These are phyloP conservation scores for Neolentinus lepideus DNA, from an alignment of 1,284 basidiomycete species.

Conservation along the genomic window DNA sequence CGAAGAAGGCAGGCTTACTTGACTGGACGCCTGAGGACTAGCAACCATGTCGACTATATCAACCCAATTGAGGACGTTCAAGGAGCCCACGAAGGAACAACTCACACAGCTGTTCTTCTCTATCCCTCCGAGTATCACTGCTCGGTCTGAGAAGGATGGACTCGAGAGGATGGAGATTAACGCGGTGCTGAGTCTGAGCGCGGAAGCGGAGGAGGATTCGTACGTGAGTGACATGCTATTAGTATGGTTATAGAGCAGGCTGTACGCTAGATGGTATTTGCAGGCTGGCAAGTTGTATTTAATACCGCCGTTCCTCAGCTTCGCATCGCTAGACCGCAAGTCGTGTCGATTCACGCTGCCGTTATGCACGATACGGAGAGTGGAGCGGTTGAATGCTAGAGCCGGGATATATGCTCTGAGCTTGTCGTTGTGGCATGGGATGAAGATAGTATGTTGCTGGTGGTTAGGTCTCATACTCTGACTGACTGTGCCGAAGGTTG, in stretches of 20 bases:
- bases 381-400: conserved; percentile 89
- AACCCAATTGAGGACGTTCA: conserved; percentile 82
- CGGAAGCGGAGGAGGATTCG: conserved; percentile 80
- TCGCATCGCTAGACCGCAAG: conserved; percentile 87
- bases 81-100: conserved; percentile 86
- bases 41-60: conserved; percentile 68
- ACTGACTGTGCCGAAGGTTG: conserved; percentile 51
- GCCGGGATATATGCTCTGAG: conserved; percentile 95
- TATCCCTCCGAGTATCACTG: conserved; percentile 39
- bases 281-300: conserved; percentile 91
- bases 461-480: background rate
- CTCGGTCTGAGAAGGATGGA: conserved; percentile 19
- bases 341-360: conserved; percentile 91
- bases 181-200: conserved; percentile 79
- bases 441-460: conserved; percentile 77
- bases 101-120: conserved; percentile 81
- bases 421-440: conserved; percentile 91
- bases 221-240: conserved; percentile 62
- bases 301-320: conserved; percentile 87
- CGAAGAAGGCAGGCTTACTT: background rate
- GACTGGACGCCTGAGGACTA: background rate
- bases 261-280: background rate
- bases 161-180: conserved; percentile 82
- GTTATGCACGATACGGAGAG: conserved; percentile 87
- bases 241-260: background rate